Conservation (phyloP, 202 grass and related monocot genomes). For the Zizania palustris region DNA sequence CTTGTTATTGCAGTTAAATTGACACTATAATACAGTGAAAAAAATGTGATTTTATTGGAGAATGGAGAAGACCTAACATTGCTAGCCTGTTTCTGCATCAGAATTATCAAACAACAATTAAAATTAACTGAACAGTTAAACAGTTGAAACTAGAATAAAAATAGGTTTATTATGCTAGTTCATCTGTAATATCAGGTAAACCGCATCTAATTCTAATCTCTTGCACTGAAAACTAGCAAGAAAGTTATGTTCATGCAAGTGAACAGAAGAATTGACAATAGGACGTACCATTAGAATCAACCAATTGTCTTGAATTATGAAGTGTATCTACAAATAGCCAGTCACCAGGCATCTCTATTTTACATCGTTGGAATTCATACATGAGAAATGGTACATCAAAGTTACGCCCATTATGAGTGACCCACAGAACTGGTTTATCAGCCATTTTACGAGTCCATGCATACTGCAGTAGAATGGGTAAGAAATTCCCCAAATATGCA, state of each 20-base stretch:
- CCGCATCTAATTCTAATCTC: conserved; percentile 18
- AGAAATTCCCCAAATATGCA: conserved; percentile 72
- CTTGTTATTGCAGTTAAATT: conserved; percentile 10
- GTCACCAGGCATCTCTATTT: conserved; percentile 65
- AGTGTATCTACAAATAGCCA: conserved; percentile 87
- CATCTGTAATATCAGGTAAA: not conserved
- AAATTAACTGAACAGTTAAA: conserved; percentile 8
- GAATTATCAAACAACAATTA: conserved; percentile 1
- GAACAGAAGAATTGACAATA: conserved; percentile 30
- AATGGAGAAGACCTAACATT: conserved; percentile 15
- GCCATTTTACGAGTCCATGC: conserved; percentile 65
- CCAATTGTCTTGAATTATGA: conserved; percentile 63
- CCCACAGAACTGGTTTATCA: conserved; percentile 78
- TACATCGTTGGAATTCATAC: conserved; percentile 72
- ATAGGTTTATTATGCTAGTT: conserved; percentile 32
- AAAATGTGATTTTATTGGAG: not conserved
- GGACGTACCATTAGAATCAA: conserved; percentile 62
- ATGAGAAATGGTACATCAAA: conserved; percentile 92
- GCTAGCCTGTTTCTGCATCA: not conserved
- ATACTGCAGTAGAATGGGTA: conserved; percentile 71
- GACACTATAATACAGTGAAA: conserved; percentile 5
- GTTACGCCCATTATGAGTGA: conserved; percentile 73
- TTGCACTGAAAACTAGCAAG: conserved; percentile 34
- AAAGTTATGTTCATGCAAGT: conserved; percentile 35
- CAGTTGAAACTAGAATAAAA: conserved; percentile 22